Evolutionary conservation across 228 moss, liverwort and hornwort genomes (phyloP), one percentile per base, ranked within the genome.

Genomic region (Sphagnum magellanicum): DNA sequence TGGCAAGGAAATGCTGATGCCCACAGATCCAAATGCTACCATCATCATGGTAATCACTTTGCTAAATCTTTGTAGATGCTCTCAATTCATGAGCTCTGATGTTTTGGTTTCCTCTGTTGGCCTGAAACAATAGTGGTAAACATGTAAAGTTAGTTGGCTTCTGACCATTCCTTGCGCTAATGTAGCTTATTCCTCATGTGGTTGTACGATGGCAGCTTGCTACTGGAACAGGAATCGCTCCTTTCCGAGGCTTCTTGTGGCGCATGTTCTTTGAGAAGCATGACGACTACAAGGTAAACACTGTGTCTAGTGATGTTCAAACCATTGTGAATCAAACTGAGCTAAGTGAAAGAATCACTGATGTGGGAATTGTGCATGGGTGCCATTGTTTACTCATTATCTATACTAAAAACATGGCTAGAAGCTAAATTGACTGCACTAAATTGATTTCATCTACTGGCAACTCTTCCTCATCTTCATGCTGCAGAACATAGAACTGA

Each of bases 231-330:
- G 95, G 95, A 65, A 97, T 97, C 71, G 96, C 93, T 9, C 96
- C 93, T 2, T 97, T 91, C 81, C 61, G 91, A 17, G 96, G 87
- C n/a, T 97, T 86, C 58, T 72, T 97, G 55, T 92, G 96, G 79
- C 73, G 96, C 0, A 97, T 97, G 96, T 97, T 97, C 81, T 93
- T 97, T 75, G 96, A 97, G 77, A 82, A 90, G 73, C 88, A 88
- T 59, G 81, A 88, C 0, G 76, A 84, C 60, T 88, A 88, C 71
- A 82, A 88, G 80, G 80, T 81, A 65, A 32, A 13, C 0, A 5
- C 4, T 52, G 8, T 61, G 10, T 3, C n/a, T 50, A 51, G 61
- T 48, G 48, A 47, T 60, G 8, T 15, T 53, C 51, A 16, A 52
- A 32, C 32, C 32, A 32, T 32, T 32, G 32, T 32, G 32, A 32